Evolutionary conservation across 768 basidiomycete genomes (phyloP).

Genomic region (Sporobolomyces roseus): DNA sequence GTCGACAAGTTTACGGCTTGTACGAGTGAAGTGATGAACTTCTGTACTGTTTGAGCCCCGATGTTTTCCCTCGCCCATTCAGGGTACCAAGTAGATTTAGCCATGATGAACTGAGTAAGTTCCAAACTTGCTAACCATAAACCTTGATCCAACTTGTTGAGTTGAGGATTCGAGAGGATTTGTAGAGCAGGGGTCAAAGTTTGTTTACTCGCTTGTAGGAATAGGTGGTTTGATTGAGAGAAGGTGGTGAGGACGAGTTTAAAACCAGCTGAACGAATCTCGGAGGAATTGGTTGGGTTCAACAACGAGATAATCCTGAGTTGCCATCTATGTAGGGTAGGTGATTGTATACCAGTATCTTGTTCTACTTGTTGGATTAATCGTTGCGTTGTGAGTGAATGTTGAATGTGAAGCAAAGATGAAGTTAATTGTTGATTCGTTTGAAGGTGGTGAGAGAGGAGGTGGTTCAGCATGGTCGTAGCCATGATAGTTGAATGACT

Average conservation of each 20-base stretch:
- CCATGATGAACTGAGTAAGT: constrained; percentile 21
- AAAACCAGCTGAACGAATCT: constrained; percentile 34
- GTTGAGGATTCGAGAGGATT: constrained; percentile 10
- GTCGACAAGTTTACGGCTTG: constrained; percentile 8
- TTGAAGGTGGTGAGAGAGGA: constrained; percentile 25
- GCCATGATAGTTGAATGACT: not conserved
- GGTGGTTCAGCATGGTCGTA: constrained; percentile 10
- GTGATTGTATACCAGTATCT: constrained; percentile 24
- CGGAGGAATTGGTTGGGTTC: constrained; percentile 4
- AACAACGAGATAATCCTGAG: constrained; percentile 32
- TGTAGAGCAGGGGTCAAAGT: constrained; percentile 12
- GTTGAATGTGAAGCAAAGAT: not conserved
- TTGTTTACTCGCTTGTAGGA: constrained; percentile 21
- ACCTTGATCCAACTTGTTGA: constrained; percentile 9
- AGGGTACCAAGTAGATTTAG: constrained; percentile 27
- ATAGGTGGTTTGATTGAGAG: constrained; percentile 17
- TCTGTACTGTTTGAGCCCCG: constrained; percentile 36
- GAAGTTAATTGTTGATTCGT: constrained; percentile 10
- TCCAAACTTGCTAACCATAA: constrained; percentile 33
- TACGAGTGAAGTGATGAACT: constrained; percentile 15
- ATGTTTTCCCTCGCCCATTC: constrained; percentile 41
- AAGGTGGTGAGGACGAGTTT: constrained; percentile 27
- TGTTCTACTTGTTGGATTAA: constrained; percentile 1
- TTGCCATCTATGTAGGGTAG: constrained; percentile 38
- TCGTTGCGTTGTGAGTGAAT: not conserved